Base-by-base conservation (phyloP, 2,329 filamentous ascomycete species). In the Verticillium nonalfalfae region DNA sequence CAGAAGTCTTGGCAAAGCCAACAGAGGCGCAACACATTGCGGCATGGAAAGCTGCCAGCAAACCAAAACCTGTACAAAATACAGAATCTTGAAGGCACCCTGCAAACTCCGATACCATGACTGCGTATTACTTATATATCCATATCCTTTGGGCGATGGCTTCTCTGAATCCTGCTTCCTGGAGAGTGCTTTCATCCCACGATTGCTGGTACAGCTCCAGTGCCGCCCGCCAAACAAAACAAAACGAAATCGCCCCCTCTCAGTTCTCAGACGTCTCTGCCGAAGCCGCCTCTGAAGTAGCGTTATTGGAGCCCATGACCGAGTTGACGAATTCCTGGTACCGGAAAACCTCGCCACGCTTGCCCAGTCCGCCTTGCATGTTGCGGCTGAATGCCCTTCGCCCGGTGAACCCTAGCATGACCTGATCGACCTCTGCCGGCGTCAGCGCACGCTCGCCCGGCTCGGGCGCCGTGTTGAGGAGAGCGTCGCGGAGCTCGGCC, bases 251-350 rank as follows among this genome's bases (percentile, higher is more conserved):
- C 54, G 5, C 54, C 40, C 14, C 36, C 66, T 58, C 65, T 52
- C 59, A 65, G 45, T 67, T 63, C 39, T 71, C 67, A 1, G 66
- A 63, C 21, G 66, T 67, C 36, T 76, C 70, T 62, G 61, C 63
- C 56, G 63, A 64, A 33, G 61, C 59, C 39, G 64, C 65, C 56
- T 77, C 77, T 3, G 74, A 70, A 15, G 67, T 71, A 34, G 73
- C 75, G 59, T 72, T 61, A 50, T 76, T 83, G 10, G 82, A 80
- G 2, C 87, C 87, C 67, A 84, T 81, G 58, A 90, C 78, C 33
- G 84, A 88, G 65, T 81, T 84, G 65, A 98, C 91, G 76, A 98
- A 98, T 62, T 99, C 95, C 64, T 91, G 87, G 72, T 98, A 99
- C 70, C 88, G 86, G 75, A 99, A 98, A 0, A 98, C 93, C 63